phyloP scores from a whole-genome alignment of 208 protist genomes.

The Leishmania guyanensis region DNA sequence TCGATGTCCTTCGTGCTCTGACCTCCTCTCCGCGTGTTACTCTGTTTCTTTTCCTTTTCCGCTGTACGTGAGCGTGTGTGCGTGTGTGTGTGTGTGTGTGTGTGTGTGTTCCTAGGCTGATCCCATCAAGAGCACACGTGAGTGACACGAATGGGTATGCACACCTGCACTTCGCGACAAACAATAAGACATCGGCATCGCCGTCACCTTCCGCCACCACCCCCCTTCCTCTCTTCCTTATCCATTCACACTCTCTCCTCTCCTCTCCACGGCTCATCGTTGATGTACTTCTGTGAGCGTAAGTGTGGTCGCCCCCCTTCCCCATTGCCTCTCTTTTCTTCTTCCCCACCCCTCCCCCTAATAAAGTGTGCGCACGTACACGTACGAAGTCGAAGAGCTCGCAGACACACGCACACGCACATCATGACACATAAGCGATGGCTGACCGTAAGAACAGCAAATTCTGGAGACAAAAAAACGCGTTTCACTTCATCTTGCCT shows the following conservation, averaged over 20 bases:
- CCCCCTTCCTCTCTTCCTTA: neutral
- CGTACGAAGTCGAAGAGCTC: neutral
- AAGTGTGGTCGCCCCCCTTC: too few relatives aligned
- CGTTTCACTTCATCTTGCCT: neutral
- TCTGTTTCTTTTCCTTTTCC: neutral
- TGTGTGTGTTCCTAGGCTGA: neutral
- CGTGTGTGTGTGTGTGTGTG: neutral
- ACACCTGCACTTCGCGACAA: neutral
- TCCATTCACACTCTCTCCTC: neutral
- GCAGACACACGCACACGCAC: neutral
- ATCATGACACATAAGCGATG: neutral
- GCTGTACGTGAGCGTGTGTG: constrained; percentile 5
- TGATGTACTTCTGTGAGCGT: too few relatives aligned
- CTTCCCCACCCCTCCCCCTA: neutral
- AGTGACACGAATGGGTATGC: neutral
- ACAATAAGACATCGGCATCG: neutral
- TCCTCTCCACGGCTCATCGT: too few relatives aligned
- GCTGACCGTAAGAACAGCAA: neutral
- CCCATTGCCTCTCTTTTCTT: neutral
- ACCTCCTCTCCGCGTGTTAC: neutral
- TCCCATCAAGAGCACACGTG: constrained; percentile 4
- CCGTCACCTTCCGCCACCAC: neutral
- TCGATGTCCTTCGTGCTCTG: neutral
- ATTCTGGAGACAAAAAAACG: neutral
- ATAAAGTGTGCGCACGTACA: neutral